Percentiles rank a stretch among this genome's conserved stretches.
These are phyloP conservation scores for Trichosanthes cucumerina DNA, from an alignment of 306 rosid genomes.

Conservation along the genomic window DNA sequence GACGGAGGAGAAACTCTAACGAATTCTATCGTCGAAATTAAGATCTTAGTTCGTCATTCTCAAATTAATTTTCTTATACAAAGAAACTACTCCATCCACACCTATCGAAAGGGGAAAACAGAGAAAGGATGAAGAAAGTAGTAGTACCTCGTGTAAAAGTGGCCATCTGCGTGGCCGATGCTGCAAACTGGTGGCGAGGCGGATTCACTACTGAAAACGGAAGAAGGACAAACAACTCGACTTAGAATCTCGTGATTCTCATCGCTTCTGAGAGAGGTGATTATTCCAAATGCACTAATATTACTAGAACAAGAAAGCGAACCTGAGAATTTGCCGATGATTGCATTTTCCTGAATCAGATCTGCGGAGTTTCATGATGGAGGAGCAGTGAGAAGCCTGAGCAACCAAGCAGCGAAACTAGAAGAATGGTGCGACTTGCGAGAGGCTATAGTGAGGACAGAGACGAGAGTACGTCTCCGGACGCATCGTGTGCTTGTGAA, in stretches of 20 bases:
- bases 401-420: neutral
- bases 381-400: neutral
- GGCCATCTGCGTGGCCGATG: neutral
- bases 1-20: neutral
- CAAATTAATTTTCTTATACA: neutral
- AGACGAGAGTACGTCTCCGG: neutral
- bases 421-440: neutral
- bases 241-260: neutral
- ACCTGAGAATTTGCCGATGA: neutral
- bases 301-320: neutral
- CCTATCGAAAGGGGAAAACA: neutral
- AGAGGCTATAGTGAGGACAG: neutral
- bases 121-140: neutral
- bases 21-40: neutral
- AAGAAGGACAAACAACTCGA: neutral
- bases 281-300: neutral
- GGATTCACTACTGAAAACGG: neutral
- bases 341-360: neutral
- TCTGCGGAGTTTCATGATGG: neutral
- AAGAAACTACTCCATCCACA: neutral
- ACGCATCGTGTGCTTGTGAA: neutral
- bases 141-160: neutral
- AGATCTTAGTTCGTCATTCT: neutral
- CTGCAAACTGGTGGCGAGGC: neutral
- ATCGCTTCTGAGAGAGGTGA: neutral